Base-by-base conservation (phyloP, 495 filamentous ascomycete genomes). In the Xylaria venustula region DNA sequence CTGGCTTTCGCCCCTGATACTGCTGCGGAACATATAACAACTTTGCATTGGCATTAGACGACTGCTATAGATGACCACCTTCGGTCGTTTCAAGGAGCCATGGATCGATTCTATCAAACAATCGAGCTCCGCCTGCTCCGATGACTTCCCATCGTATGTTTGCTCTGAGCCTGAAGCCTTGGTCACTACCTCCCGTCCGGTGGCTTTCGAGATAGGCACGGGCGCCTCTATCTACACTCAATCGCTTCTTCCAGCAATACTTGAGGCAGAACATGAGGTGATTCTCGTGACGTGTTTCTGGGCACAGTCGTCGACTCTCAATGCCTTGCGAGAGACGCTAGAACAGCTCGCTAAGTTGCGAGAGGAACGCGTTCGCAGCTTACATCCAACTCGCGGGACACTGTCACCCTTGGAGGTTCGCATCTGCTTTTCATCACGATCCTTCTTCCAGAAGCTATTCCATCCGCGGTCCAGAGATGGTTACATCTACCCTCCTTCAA, bases 231-330 rank as follows among this genome's bases (percentile, higher is more conserved):
- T 90, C 40, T 85, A 77, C 46, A 78, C 80, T 7, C 61, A 67
- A 9, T 65, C 76, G 6, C 70, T 88, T 7, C 72, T 86, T 3
- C 83, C 86, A 7, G 81, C 82, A 36, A 82, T 90, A 28, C 64
- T 75, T 0, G 64, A 72, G 7, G 86, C 89, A 1, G 66, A 79
- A 14, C 68, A 75, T 42, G 89, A 91, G 64, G 71, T 92, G 28
- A 79, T 91, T 46, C 75, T 92, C 45, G 87, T 90, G 3, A 91
- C 89, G 14, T 91, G 89, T 68, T 92, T 90, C 71, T 92, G 89
- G 89, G 85, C 86, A 1, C 67, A 73, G 2, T 90, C 87, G 1
- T 63, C 73, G 3, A 83, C 82, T 0, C 74, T 86, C 51, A 67
- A 71, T 3, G 74, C 75, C 0, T 67, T 91, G 22, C 67, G 64